A percentile compares a stretch with the other conserved stretches of the same genome.
Evolutionary conservation across 148 eudicot genomes (phyloP).

Genomic region (Bassia scoparia): DNA sequence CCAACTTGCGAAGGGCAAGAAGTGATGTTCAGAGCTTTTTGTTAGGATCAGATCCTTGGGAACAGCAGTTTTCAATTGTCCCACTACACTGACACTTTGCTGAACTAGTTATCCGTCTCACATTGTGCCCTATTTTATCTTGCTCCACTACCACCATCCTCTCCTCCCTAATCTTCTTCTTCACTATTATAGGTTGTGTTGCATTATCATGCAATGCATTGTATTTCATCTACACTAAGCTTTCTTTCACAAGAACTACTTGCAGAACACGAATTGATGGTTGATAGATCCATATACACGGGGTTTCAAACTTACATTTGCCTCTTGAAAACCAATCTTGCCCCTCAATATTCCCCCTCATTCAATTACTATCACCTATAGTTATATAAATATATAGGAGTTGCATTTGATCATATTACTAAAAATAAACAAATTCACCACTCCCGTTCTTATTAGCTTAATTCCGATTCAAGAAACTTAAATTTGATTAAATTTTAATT

Average conservation of each 20-base stretch:
- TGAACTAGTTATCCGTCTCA: conserved; percentile 37
- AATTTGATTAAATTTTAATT: too few relatives aligned
- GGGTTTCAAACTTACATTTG: neutral
- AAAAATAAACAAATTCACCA: too few relatives aligned
- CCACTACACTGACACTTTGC: conserved; percentile 85
- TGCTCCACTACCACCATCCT: conserved; percentile 6
- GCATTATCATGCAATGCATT: too few relatives aligned
- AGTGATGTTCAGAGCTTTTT: conserved; percentile 67
- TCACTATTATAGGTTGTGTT: neutral
- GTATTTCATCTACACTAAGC: neutral
- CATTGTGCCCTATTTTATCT: conserved; percentile 10
- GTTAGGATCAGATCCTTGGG: conserved; percentile 53
- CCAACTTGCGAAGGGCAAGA: conserved; percentile 46
- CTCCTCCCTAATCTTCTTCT: neutral
- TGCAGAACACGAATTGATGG: neutral
- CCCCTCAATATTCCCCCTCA: neutral
- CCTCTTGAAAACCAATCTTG: neutral
- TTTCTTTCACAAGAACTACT: neutral
- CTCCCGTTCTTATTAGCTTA: too few relatives aligned
- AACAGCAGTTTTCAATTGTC: conserved; percentile 78
- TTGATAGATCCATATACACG: neutral
- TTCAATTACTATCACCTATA: neutral
- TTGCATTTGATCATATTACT: too few relatives aligned
- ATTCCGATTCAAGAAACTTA: too few relatives aligned
- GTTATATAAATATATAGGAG: neutral